Base-by-base conservation (phyloP, 495 filamentous ascomycete genomes). In the Acidiella bohemica region DNA sequence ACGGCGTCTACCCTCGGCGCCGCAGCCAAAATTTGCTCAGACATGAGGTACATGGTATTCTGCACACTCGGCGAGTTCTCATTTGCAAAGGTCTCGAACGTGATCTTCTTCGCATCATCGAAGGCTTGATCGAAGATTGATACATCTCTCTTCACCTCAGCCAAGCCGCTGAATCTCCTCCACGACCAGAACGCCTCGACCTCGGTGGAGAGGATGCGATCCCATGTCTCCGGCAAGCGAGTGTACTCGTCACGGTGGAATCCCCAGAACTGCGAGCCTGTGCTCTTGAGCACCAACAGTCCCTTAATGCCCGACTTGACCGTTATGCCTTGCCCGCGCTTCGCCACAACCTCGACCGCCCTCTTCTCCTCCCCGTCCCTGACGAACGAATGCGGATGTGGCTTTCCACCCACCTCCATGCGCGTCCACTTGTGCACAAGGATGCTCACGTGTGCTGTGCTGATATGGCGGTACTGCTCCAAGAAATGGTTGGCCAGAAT, bases 21-120 rank as follows among this genome's bases (percentile, higher is more conserved):
- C 19, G 66, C 73, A 13, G 68, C 81, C 48, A 97, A 66, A 49
- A 97, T 94, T 64, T 80, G 70, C 58, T 88, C 77, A 42, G 72
- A 73, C 90, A 97, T 97, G 70, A 93, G 88, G 64, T 93, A 96
- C 90, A 97, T 94, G 42, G 87, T 95, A 47, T 78, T 78, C 70
- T 97, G 90, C 13, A 97, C 90, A 53, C 81, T 88, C 32, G 90
- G 80, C 50, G 81, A 90, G 58, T 81, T 70, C 50, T 96, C 88
- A 52, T 75, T 73, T n/a, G 90, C 87, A 55, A 97, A 97, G 0
- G 76, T 84, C 70, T 81, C 81, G 53, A 95, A 67, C 16, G 88
- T 92, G 61, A 93, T 88, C 27, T 66, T 62, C 42, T 85, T 71
- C 17, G 84, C 85, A 32, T 66, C 63, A 37, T 77, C 64, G 73